phyloP scores from a whole-genome alignment of 805 yeast species.

The Ogataea methylovora region DNA sequence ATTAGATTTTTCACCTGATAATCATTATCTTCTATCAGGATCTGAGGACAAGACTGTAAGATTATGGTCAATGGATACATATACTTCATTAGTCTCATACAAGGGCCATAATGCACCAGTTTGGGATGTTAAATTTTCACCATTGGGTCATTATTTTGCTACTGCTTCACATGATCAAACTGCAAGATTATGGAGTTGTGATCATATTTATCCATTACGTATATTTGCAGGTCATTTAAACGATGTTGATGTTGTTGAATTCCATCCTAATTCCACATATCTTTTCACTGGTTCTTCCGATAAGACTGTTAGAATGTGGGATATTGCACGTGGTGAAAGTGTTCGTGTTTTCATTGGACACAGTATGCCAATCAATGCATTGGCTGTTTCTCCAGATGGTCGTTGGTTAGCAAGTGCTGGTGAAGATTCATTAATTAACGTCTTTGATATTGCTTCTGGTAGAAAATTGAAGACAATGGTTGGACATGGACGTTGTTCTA shows the following conservation, averaged over 20 bases:
- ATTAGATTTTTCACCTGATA: slow-evolving; percentile 84
- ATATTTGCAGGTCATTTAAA: slow-evolving; percentile 96
- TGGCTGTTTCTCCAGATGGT: slow-evolving; percentile 95
- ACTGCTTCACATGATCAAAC: slow-evolving; percentile 98
- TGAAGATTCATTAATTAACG: slow-evolving; percentile 79
- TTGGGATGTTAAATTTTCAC: slow-evolving; percentile 95
- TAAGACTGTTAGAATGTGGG: slow-evolving; percentile 98
- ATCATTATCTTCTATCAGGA: slow-evolving; percentile 66
- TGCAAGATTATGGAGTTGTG: slow-evolving; percentile 96
- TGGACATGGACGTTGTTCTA: slow-evolving; percentile 86
- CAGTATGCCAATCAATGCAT: slow-evolving; percentile 75
- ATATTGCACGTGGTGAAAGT: slow-evolving; percentile 77
- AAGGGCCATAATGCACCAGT: slow-evolving; percentile 95
- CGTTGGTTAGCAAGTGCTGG: slow-evolving; percentile 94
- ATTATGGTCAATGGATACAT: slow-evolving; percentile 91
- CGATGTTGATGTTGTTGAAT: slow-evolving; percentile 91
- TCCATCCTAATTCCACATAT: slow-evolving; percentile 95
- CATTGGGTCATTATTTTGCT: slow-evolving; percentile 96
- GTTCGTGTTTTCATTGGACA: slow-evolving; percentile 92
- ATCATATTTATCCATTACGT: slow-evolving; percentile 91
- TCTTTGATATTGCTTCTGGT: slow-evolving; percentile 95
- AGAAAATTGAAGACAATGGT: slow-evolving; percentile 83
- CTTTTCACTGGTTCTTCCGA: slow-evolving; percentile 94
- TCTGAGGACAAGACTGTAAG: slow-evolving; percentile 92
- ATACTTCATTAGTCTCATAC: slow-evolving; percentile 82